Evolutionary conservation across 257 asterid genomes (phyloP).

Genomic region (Rehmannia glutinosa): DNA sequence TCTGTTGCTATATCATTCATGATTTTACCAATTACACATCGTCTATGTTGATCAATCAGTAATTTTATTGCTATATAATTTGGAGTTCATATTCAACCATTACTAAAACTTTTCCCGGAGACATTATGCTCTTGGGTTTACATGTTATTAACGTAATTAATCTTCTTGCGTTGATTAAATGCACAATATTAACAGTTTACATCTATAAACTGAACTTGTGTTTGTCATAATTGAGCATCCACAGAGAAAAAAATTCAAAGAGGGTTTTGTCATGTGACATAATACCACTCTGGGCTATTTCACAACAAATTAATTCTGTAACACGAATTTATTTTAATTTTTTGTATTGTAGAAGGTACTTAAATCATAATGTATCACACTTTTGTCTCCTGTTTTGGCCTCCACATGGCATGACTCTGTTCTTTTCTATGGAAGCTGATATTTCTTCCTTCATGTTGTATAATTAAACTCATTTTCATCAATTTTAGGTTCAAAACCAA

Average conservation of each 20-base stretch:
- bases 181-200: too few relatives aligned
- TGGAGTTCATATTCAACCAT: background rate
- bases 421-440: background rate
- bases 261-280: too few relatives aligned
- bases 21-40: background rate
- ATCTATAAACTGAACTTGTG: too few relatives aligned
- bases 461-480: background rate
- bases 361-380: background rate
- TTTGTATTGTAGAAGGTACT: background rate
- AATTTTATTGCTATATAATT: background rate
- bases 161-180: too few relatives aligned
- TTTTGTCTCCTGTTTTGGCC: too few relatives aligned
- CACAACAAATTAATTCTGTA: too few relatives aligned
- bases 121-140: background rate
- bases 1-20: background rate
- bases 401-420: background rate
- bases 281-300: too few relatives aligned
- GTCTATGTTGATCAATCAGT: background rate
- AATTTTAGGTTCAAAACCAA: slow-evolving; percentile 72
- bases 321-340: background rate
- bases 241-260: too few relatives aligned
- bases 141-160: too few relatives aligned
- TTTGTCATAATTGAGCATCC: too few relatives aligned
- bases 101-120: background rate
- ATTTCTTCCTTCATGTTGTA: background rate